phyloP scores from a whole-genome alignment of 805 yeast genomes.

The Candida multigemmis region DNA sequence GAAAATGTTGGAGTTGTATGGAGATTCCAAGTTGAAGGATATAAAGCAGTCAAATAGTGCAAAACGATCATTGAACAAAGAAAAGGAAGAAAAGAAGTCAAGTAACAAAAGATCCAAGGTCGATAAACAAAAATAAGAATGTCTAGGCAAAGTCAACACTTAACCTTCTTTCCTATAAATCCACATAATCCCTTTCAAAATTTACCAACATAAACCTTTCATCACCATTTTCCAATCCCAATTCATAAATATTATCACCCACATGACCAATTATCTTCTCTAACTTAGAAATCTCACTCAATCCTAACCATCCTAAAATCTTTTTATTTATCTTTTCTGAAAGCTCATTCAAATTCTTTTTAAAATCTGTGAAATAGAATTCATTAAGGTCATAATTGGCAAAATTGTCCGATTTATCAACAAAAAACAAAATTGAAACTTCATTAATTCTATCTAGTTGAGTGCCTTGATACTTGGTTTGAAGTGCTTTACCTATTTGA shows the following conservation, averaged over 20 bases:
- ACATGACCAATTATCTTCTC: conserved; percentile 22
- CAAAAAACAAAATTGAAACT: conserved; percentile 14
- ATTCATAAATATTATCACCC: conserved; percentile 17
- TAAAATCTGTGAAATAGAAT: conserved; percentile 11
- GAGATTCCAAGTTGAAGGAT: conserved; percentile 14
- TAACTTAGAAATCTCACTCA: conserved; percentile 17
- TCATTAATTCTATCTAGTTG: conserved; percentile 7
- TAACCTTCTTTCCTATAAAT: no score
- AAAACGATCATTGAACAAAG: conserved; percentile 3
- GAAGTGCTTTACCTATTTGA: conserved; percentile 9
- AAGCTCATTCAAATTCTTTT: conserved; percentile 9
- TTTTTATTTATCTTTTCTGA: conserved; percentile 13
- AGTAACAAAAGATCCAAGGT: no score
- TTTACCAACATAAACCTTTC: conserved; percentile 26
- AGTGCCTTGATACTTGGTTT: conserved; percentile 6
- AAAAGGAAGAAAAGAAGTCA: no score
- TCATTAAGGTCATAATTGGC: conserved; percentile 13
- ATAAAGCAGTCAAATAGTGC: no score
- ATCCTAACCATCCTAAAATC: conserved; percentile 14
- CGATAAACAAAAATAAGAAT: no score
- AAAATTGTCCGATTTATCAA: conserved; percentile 9
- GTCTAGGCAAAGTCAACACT: no score
- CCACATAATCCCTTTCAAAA: conserved; percentile 26
- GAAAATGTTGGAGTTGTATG: conserved; percentile 17
- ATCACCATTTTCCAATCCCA: conserved; percentile 20